phyloP scores from a whole-genome alignment of 768 basidiomycete species.

The Tylopilus sp. region DNA sequence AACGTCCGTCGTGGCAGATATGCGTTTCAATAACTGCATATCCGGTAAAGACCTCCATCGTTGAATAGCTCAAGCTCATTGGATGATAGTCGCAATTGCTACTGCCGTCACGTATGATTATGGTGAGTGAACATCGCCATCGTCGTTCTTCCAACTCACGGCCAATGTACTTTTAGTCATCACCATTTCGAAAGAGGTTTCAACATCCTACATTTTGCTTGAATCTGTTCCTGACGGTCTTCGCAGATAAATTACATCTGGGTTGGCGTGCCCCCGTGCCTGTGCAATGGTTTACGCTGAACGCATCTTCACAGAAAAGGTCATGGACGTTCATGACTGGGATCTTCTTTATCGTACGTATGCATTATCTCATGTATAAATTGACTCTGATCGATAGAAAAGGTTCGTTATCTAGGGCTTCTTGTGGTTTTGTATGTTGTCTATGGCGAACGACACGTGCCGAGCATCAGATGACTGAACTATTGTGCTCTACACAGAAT shows the following conservation, averaged over 20 bases:
- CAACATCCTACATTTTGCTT: not conserved
- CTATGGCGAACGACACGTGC: not conserved
- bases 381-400: not conserved
- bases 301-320: not conserved
- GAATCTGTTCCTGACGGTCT: not conserved
- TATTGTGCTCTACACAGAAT: not conserved
- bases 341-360: conserved; percentile 18
- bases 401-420: conserved; percentile 21
- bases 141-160: not conserved
- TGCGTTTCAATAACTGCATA: not conserved
- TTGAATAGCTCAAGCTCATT: not conserved
- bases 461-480: not conserved
- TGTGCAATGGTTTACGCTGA: not conserved
- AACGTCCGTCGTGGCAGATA: not conserved
- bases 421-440: conserved; percentile 8
- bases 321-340: conserved; percentile 12
- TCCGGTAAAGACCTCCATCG: not conserved
- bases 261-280: conserved; percentile 6
- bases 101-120: not conserved
- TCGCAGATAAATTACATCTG: conserved; percentile 15
- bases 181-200: conserved; percentile 17
- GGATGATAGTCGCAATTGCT: not conserved
- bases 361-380: not conserved
- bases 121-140: not conserved
- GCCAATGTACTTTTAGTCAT: conserved; percentile 7